phyloP scores from a whole-genome alignment of 371 early-diverging fungal species.

The Mucor sp. region DNA sequence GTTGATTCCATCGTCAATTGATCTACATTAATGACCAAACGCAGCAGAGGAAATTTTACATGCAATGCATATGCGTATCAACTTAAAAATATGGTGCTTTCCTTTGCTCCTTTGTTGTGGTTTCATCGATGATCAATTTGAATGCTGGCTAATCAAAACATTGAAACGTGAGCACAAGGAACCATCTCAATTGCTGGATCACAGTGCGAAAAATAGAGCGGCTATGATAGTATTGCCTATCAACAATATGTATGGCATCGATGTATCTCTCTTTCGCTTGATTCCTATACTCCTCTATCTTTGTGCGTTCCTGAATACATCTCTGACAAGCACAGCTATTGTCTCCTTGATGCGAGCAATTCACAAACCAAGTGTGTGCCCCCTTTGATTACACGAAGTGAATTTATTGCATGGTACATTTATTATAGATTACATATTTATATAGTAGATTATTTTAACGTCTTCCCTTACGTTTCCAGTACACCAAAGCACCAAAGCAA shows the following conservation, averaged over 20 bases:
- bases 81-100: not conserved
- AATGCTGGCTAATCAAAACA: not conserved
- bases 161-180: not conserved
- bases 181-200: no score
- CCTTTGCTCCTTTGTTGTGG: not conserved
- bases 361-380: not conserved
- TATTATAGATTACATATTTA: not conserved
- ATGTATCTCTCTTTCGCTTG: not conserved
- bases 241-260: not conserved
- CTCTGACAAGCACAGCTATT: not conserved
- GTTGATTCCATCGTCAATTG: not conserved
- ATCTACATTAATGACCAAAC: not conserved
- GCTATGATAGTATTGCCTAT: not conserved
- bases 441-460: conserved; percentile 9
- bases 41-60: not conserved
- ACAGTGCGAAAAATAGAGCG: not conserved
- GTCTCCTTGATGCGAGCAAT: not conserved
- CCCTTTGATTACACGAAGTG: not conserved
- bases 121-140: not conserved
- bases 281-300: not conserved
- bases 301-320: not conserved
- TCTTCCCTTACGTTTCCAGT: conserved; percentile 23
- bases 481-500: conserved; percentile 34
- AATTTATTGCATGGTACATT: not conserved
- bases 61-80: not conserved